Conservation (phyloP, 2,329 filamentous ascomycete species). For the Anthostomella pinea region DNA sequence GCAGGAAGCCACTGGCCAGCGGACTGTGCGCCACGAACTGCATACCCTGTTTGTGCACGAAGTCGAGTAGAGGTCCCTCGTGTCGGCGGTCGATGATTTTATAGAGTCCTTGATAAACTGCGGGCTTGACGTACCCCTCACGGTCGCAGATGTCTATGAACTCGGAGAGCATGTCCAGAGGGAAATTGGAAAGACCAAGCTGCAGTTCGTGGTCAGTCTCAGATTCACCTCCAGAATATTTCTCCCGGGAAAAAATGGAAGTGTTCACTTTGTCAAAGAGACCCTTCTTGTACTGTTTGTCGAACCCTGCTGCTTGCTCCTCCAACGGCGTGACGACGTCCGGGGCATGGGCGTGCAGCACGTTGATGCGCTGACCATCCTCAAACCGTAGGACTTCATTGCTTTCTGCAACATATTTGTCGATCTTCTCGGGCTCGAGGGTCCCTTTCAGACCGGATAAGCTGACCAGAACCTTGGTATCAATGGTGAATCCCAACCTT, state of each 20-base stretch:
- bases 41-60: conserved; percentile 14
- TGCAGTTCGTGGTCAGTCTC: too few species aligned
- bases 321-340: conserved; percentile 11
- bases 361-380: too few species aligned
- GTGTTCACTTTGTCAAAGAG: conserved; percentile 59
- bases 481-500: too few species aligned
- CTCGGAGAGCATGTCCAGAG: conserved; percentile 9
- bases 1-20: conserved; percentile 16
- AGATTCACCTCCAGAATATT: too few species aligned
- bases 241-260: neutral
- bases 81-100: conserved; percentile 14
- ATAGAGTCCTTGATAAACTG: conserved; percentile 17
- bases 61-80: conserved; percentile 12
- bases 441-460: too few species aligned
- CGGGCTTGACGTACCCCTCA: conserved; percentile 15
- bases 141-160: conserved; percentile 15
- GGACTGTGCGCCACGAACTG: conserved; percentile 15
- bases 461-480: too few species aligned
- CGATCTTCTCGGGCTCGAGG: too few species aligned
- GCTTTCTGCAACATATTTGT: too few species aligned
- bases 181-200: conserved; percentile 16
- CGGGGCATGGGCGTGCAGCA: conserved; percentile 10
- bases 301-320: conserved; percentile 13
- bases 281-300: conserved; percentile 48
- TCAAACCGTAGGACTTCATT: too few species aligned